A percentile compares a stretch with the other conserved stretches of the same genome.
Conservation (phyloP, 257 asterid genomes). For the Salvia rosmarinus region DNA sequence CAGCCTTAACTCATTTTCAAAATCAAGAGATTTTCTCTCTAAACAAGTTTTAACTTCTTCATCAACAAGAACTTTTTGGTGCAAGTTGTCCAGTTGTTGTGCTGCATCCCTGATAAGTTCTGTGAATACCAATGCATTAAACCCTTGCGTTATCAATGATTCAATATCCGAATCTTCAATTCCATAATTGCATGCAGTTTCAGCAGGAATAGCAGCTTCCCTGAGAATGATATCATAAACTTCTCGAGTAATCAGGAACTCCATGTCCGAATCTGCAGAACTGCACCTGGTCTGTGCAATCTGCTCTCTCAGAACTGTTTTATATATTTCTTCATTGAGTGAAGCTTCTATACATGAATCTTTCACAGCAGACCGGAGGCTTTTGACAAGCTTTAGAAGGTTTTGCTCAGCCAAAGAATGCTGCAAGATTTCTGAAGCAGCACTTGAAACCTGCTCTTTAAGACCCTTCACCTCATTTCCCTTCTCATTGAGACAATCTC, state of each 20-base stretch:
- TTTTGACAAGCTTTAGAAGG: conserved; percentile 46
- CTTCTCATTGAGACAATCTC: conserved; percentile 53
- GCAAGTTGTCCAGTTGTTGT: conserved; percentile 44
- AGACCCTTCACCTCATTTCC: conserved; percentile 60
- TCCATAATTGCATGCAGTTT: conserved; percentile 37
- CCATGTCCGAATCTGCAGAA: conserved; percentile 51
- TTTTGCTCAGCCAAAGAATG: conserved; percentile 60
- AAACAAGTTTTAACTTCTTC: conserved; percentile 42
- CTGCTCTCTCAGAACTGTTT: conserved; percentile 54
- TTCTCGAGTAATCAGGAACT: conserved; percentile 42
- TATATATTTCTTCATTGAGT: conserved; percentile 57
- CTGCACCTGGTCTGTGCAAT: conserved; percentile 38
- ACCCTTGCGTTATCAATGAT: conserved; percentile 44
- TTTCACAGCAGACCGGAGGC: conserved; percentile 50
- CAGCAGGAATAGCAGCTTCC: conserved; percentile 47
- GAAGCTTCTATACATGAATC: conserved; percentile 55
- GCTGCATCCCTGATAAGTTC: conserved; percentile 56
- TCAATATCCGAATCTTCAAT: conserved; percentile 60
- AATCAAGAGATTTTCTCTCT: conserved; percentile 46
- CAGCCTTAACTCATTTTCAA: conserved; percentile 53
- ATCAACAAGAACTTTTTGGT: conserved; percentile 42
- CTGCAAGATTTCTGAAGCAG: conserved; percentile 49
- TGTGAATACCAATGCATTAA: conserved; percentile 47
- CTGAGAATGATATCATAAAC: conserved; percentile 43
- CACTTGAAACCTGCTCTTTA: conserved; percentile 54